Evolutionary conservation across 116 monocot species (phyloP).

Genomic region (Trichopus zeylanicus): DNA sequence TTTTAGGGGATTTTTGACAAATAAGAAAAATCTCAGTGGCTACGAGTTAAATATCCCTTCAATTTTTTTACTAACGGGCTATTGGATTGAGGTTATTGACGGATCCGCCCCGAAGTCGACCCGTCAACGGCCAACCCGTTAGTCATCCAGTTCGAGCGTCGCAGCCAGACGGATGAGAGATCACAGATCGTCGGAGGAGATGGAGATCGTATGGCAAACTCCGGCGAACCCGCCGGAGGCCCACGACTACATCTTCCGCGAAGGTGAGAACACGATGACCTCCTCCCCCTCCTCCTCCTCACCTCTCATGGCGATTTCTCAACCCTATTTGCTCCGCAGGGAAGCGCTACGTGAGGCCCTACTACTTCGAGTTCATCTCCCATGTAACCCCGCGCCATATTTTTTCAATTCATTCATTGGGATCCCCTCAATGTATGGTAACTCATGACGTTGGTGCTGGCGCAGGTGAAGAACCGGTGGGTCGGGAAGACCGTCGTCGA

Average conservation of each 20-base stretch:
- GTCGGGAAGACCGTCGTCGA: conserved; percentile 88
- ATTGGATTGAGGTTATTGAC: too few relatives aligned
- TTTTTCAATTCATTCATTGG: too few relatives aligned
- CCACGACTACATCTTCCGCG: conserved; percentile 62
- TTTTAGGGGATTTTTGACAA: too few relatives aligned
- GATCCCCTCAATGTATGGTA: too few relatives aligned
- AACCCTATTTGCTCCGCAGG: conserved; percentile 29
- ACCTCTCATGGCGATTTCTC: neutral
- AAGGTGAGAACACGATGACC: conserved; percentile 21
- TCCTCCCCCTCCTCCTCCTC: neutral
- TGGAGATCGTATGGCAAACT: conserved; percentile 89
- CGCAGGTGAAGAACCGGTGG: conserved; percentile 92
- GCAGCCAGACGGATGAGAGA: too few relatives aligned
- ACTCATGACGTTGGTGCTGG: neutral
- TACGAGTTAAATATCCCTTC: too few relatives aligned
- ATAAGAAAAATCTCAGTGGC: too few relatives aligned
- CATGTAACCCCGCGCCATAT: conserved; percentile 31
- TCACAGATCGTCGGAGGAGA: too few relatives aligned
- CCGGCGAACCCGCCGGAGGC: conserved; percentile 70
- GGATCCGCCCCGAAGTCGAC: too few relatives aligned
- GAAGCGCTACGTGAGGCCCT: conserved; percentile 80
- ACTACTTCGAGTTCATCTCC: conserved; percentile 96
- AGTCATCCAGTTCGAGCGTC: too few relatives aligned
- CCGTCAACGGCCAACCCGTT: too few relatives aligned
- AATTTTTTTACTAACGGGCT: too few relatives aligned